Conservation (phyloP, 768 basidiomycete species). For the Pisolithus albus region DNA sequence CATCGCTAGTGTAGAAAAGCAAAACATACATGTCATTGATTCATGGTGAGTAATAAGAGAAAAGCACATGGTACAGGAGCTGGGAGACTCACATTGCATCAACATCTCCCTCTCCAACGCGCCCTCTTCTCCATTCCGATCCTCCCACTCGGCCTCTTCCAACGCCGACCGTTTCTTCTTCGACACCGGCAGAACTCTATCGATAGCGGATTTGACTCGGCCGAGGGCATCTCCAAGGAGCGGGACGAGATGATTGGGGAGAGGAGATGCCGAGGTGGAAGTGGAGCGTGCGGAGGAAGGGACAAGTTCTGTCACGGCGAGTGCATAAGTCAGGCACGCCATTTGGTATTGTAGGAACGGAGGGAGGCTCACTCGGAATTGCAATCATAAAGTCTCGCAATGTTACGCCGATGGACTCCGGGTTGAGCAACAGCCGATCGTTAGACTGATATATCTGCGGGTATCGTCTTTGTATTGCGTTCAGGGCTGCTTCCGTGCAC, state of each 20-base stretch:
- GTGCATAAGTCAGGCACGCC: slow-evolving; percentile 1
- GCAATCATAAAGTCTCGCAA: slow-evolving; percentile 96
- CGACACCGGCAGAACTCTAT: slow-evolving; percentile 60
- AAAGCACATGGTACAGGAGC: neutral
- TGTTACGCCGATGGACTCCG: slow-evolving; percentile 77
- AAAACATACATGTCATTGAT: too few species aligned
- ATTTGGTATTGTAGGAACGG: neutral
- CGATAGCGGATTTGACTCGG: slow-evolving; percentile 64
- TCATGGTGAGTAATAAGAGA: neutral
- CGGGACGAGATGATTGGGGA: slow-evolving; percentile 80
- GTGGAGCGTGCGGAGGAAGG: slow-evolving; percentile 93
- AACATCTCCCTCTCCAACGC: slow-evolving; percentile 84
- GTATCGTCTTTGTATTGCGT: slow-evolving; percentile 92
- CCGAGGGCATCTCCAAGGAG: slow-evolving; percentile 65
- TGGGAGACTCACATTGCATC: slow-evolving; percentile 60
- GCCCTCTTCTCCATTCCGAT: slow-evolving; percentile 61
- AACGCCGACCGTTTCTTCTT: slow-evolving; percentile 77
- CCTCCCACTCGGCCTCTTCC: slow-evolving; percentile 94
- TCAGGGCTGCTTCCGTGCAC: slow-evolving; percentile 94
- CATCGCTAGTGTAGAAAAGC: slow-evolving; percentile 51
- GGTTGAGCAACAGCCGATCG: slow-evolving; percentile 77
- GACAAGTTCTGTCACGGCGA: slow-evolving; percentile 60
- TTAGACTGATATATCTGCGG: slow-evolving; percentile 95
- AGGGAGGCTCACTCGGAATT: slow-evolving; percentile 70
- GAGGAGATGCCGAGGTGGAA: slow-evolving; percentile 74